Base-by-base conservation (phyloP, 768 basidiomycete species). In the Aureoboletus auriporus region DNA sequence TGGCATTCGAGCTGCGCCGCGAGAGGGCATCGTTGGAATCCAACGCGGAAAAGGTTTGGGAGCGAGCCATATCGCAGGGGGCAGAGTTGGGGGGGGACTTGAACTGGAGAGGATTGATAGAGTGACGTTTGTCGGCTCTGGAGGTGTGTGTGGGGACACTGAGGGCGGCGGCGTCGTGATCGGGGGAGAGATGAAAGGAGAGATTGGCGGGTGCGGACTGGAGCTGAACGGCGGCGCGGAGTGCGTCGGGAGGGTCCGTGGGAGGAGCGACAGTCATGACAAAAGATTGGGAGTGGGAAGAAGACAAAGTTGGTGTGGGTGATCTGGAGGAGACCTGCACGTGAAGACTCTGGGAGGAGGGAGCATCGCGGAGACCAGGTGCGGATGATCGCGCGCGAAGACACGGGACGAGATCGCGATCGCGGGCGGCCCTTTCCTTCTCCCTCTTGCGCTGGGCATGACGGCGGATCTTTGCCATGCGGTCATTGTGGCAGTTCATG, bases 401-500 rank as follows among this genome's bases (percentile, higher is more conserved):
- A 4, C 62, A 57, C 11, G 55, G 40, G n/a, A 50, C 38, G 50
- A 10, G 42, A 20, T 66, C 57, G 20, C 53, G 63, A 37, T 62
- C 59, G 44, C 62, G 64, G 14, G 56, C 40, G 6, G 49, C 72
- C 40, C 71, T 75, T 49, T 84, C 82, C 58, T 75, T 74, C 45
- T 89, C 83, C 20, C 85, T 82, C 61, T 90, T 84, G 66, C 88
- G 89, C 69, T 97, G 93, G 3, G 89, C 86, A 66, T 97, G 91
- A 51, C 87, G 83, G 56, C 93, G 73, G 54, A 93, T 93, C 58
- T 89, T 84, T 31, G 91, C 92, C 71, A 98, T 96, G 52, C 96
- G 89, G 51, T 97, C 92, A 68, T 93, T 97, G 64, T 99, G 96
- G 61, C 96, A 99, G 42, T 84, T 80, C 96, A 95, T 98, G 66